Base-by-base conservation (phyloP, 2,329 filamentous ascomycete species). In the Graphilbum sp. region DNA sequence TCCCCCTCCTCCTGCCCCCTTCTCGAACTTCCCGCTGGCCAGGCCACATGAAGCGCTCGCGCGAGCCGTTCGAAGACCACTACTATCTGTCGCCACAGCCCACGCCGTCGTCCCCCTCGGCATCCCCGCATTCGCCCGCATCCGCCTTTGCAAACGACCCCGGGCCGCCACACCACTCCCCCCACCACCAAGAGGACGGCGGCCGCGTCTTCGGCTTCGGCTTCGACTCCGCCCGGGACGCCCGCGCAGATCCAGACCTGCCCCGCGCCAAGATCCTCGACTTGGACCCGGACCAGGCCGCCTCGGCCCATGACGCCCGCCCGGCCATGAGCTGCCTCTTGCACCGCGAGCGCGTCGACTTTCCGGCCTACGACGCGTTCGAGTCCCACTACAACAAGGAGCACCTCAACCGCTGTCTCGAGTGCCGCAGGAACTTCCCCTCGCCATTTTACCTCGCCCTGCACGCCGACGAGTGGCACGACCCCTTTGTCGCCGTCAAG, bases 401-500 rank as follows among this genome's bases (percentile, higher is more conserved):
- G 18, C 90, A 96, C 56, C 72, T 75, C 43, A 87, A 95, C 55
- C 74, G 88, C 32, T 98, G 90, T 53, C 63, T 76, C 10, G 79
- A 86, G 51, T 98, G 90, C 55, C 66, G 70, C 39, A 85, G 73
- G 54, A 96, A 95, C 54, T 85, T 96, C 45, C 90, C 90, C 2
- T 86, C 84, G 1, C 69, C 77, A 27, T 78, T 87, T 54, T 75
- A 90, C 39, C 66, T 98, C 36, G 66, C 69, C 40, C 58, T 96
- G 34, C 90, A 98, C 53, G 87, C 94, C 46, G 76, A 87, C 47
- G 90, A 96, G 57, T 83, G 79, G 47, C 90, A 96, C 57, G 86
- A 98, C 58, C 73, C 85, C 8, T 68, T 96, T 43, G 66, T 72
- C 30, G 75, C 73, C 36, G 70, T 83, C 11, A 73, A 67, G 51